phyloP scores from a whole-genome alignment of 1,284 basidiomycete genomes.

The Neonothopanus nambi region DNA sequence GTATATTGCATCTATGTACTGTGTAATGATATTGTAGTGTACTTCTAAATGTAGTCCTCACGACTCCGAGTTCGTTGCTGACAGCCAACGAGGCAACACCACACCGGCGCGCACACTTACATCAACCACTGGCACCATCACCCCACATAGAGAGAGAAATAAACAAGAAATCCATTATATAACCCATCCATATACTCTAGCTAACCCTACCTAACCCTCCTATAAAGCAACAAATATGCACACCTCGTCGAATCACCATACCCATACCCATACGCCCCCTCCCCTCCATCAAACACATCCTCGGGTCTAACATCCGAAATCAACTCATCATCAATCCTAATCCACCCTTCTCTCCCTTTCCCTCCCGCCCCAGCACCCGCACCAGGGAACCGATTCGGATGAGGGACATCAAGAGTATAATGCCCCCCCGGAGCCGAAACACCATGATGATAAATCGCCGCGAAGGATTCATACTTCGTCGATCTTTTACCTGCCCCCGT shows the following conservation, averaged over 20 bases:
- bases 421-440: conserved; percentile 90
- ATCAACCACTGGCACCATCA: too few species aligned
- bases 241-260: conserved; percentile 57
- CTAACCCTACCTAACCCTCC: conserved; percentile 37
- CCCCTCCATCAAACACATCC: conserved; percentile 67
- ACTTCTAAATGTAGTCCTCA: too few species aligned
- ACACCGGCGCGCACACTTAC: too few species aligned
- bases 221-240: conserved; percentile 91
- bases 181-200: neutral
- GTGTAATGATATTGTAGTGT: too few species aligned
- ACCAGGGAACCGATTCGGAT: conserved; percentile 65
- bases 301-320: conserved; percentile 78
- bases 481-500: too few species aligned
- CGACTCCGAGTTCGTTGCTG: too few species aligned
- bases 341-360: conserved; percentile 72
- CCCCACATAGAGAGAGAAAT: too few species aligned
- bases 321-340: conserved; percentile 91
- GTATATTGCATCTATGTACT: too few species aligned
- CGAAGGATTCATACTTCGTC: neutral
- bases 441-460: conserved; percentile 95
- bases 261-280: conserved; percentile 43
- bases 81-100: too few species aligned
- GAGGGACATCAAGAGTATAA: conserved; percentile 91
- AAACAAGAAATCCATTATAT: too few species aligned
- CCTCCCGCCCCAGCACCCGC: conserved; percentile 18